Conservation (phyloP, 345 rosid genomes). For the Brassica incana region DNA sequence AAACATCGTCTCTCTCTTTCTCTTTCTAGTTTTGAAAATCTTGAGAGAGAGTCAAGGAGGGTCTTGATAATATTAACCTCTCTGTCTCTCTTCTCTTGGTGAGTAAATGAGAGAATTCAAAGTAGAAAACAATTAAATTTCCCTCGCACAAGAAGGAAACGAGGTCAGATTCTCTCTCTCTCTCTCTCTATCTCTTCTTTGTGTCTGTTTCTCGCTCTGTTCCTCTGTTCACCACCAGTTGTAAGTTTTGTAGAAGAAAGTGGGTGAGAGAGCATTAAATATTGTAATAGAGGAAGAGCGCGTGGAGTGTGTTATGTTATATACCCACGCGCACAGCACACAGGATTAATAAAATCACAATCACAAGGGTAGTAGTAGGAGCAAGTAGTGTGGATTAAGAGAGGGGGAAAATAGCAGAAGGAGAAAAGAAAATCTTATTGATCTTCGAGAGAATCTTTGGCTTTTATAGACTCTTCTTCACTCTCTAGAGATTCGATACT, state of each 20-base stretch:
- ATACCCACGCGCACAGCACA: conserved; percentile 30
- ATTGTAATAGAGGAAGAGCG: background rate
- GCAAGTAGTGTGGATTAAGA: conserved; percentile 2
- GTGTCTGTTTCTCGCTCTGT: conserved; percentile 25
- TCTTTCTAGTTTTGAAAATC: conserved; percentile 17
- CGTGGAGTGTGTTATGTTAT: background rate
- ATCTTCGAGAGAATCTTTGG: conserved; percentile 42
- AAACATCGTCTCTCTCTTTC: conserved; percentile 34
- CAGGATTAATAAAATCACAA: conserved; percentile 21
- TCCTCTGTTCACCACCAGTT: conserved; percentile 39
- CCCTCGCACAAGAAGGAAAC: conserved; percentile 36
- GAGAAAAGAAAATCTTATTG: conserved; percentile 39
- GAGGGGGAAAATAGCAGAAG: conserved; percentile 24
- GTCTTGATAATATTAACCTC: conserved; percentile 11
- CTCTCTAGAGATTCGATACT: conserved; percentile 30
- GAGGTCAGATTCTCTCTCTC: conserved; percentile 25
- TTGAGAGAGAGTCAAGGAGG: background rate
- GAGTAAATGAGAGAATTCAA: conserved; percentile 31
- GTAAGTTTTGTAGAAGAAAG: conserved; percentile 14
- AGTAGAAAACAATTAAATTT: conserved; percentile 24
- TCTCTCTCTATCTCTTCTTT: background rate
- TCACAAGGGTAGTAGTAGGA: background rate
- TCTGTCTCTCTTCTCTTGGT: conserved; percentile 2
- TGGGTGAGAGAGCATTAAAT: conserved; percentile 37
- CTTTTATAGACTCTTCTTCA: background rate